Conservation (phyloP, 202 grass and related monocot genomes). For the Tripidium arundinaceum region DNA sequence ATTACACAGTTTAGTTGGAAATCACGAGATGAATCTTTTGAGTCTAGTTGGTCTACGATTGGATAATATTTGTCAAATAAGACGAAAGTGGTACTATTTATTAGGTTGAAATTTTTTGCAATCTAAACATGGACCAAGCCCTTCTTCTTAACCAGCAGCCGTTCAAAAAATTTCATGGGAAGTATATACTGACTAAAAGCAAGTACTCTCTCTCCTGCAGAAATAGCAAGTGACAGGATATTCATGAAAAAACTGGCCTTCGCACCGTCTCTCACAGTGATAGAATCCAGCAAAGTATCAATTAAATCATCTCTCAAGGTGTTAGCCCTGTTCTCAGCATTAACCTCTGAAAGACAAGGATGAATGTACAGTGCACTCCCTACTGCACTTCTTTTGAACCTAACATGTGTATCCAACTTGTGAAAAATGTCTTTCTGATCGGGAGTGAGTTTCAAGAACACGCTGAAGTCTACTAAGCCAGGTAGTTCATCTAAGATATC, state of each 20-base stretch:
- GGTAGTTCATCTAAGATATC: slow-evolving; percentile 95
- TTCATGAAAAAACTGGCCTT: slow-evolving; percentile 89
- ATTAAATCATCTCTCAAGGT: slow-evolving; percentile 48
- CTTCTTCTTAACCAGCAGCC: slow-evolving; percentile 57
- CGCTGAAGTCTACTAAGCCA: slow-evolving; percentile 76
- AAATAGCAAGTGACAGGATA: slow-evolving; percentile 68
- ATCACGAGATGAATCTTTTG: no score
- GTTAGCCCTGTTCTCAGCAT: slow-evolving; percentile 50
- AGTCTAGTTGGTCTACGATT: no score
- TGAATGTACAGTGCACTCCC: slow-evolving; percentile 71
- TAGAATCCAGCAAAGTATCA: slow-evolving; percentile 47
- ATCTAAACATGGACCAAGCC: no score
- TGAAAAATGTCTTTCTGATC: slow-evolving; percentile 61
- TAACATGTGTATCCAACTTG: slow-evolving; percentile 59
- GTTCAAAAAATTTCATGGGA: slow-evolving; percentile 89
- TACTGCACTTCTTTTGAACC: slow-evolving; percentile 69
- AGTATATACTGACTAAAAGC: slow-evolving; percentile 90
- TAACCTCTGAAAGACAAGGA: slow-evolving; percentile 70
- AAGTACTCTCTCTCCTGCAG: slow-evolving; percentile 79
- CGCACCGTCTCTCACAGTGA: slow-evolving; percentile 63
- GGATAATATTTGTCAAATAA: no score
- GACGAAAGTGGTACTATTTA: no score
- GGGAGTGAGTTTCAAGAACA: slow-evolving; percentile 65
- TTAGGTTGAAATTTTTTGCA: no score
- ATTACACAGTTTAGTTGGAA: no score